Conservation (phyloP, 2,329 filamentous ascomycete genomes). For the Ceratocystis colombiana region DNA sequence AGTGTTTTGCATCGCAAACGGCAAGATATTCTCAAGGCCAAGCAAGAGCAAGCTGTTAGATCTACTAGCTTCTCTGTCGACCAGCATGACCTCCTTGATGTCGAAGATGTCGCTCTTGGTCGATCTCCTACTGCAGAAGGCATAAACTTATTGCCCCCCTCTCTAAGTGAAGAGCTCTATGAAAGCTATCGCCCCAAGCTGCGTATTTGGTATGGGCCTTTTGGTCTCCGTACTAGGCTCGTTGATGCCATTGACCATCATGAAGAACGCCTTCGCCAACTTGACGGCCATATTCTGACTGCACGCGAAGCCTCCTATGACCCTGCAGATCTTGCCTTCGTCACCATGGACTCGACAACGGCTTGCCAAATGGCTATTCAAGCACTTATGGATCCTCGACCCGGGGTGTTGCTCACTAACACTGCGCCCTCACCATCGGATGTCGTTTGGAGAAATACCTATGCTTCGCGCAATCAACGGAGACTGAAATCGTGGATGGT, state of each 20-base stretch:
- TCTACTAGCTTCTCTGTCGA: background rate
- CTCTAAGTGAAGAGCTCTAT: constrained; percentile 26
- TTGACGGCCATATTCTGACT: constrained; percentile 63
- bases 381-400: constrained; percentile 81
- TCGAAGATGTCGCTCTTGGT: constrained; percentile 14
- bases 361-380: constrained; percentile 93
- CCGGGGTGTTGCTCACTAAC: constrained; percentile 74
- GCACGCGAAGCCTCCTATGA: constrained; percentile 67
- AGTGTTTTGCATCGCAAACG: constrained; percentile 58
- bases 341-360: constrained; percentile 94
- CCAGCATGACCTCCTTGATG: constrained; percentile 19
- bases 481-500: constrained; percentile 73
- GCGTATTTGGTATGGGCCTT: constrained; percentile 66
- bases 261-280: constrained; percentile 66
- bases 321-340: constrained; percentile 77
- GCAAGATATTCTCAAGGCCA: constrained; percentile 29
- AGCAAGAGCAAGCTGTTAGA: background rate
- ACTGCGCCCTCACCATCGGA: constrained; percentile 80
- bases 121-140: constrained; percentile 13
- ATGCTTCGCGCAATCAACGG: constrained; percentile 62
- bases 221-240: constrained; percentile 59
- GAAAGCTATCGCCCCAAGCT: constrained; percentile 49
- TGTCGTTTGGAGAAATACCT: constrained; percentile 93
- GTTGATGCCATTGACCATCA: constrained; percentile 94
- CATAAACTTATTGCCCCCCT: background rate